phyloP scores from a whole-genome alignment of 2,329 filamentous ascomycete genomes.

The Apiospora rasikravindrae region DNA sequence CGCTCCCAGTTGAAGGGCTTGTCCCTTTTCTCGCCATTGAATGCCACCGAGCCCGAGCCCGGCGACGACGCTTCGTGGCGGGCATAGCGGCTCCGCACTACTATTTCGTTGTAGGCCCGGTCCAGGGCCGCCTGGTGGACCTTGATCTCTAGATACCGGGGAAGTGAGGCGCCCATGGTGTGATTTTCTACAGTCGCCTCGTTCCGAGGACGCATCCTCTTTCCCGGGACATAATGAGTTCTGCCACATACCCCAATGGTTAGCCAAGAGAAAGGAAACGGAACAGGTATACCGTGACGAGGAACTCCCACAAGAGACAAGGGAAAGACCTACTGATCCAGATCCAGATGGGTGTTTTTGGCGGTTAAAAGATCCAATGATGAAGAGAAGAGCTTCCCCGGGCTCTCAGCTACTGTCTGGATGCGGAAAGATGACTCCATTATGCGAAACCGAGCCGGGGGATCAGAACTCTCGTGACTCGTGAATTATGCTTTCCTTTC shows the following conservation, averaged over 20 bases:
- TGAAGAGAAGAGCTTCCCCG: not conserved
- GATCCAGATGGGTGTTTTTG: conserved; percentile 6
- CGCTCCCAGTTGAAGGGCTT: conserved; percentile 33
- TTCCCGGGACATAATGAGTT: conserved; percentile 15
- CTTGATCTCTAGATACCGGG: conserved; percentile 29
- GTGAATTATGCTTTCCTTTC: not conserved
- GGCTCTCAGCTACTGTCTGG: not conserved
- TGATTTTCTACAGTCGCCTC: conserved; percentile 27
- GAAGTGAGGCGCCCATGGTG: conserved; percentile 29
- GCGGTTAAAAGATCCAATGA: not conserved
- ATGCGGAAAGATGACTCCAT: not conserved
- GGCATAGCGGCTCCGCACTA: conserved; percentile 23
- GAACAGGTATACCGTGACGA: no score
- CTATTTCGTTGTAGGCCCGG: conserved; percentile 25
- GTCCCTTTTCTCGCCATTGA: conserved; percentile 29
- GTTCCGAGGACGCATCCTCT: conserved; percentile 21
- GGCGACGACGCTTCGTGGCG: not conserved
- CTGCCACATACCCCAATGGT: not conserved
- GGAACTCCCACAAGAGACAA: not conserved
- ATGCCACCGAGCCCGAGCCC: conserved; percentile 21
- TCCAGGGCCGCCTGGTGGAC: conserved; percentile 28
- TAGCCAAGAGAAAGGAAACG: not conserved
- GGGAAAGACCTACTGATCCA: not conserved
- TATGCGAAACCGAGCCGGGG: not conserved
- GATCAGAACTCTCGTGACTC: not conserved